Conservation (phyloP, 257 asterid species). For the Avicennia marina region DNA sequence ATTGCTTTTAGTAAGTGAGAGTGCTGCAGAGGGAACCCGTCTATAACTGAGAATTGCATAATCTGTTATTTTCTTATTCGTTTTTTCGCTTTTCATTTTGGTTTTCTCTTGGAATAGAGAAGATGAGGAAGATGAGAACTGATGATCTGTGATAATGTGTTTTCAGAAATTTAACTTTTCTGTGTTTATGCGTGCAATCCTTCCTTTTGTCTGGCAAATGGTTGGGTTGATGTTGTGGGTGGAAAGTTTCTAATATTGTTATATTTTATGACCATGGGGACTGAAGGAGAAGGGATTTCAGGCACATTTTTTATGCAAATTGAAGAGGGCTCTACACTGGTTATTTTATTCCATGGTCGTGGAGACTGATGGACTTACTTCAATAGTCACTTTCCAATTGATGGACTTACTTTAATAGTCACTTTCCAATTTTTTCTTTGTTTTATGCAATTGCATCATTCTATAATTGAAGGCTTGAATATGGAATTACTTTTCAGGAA, state of each 20-base stretch:
- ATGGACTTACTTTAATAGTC: conserved; percentile 11
- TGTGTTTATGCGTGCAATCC: neutral
- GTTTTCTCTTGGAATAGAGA: conserved; percentile 1
- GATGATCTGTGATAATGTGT: neutral
- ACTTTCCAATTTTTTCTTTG: neutral
- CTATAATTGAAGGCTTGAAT: neutral
- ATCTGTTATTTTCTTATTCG: too few relatives aligned
- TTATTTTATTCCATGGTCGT: neutral
- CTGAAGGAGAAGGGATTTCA: conserved; percentile 3
- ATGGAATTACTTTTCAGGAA: neutral
- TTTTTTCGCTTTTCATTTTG: neutral
- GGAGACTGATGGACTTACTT: conserved; percentile 10
- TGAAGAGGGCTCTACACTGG: neutral
- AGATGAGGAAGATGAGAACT: conserved; percentile 6
- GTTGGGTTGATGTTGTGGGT: too few relatives aligned
- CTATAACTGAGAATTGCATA: neutral
- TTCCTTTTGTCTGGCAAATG: conserved; percentile 3
- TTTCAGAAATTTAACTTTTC: neutral
- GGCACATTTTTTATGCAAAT: neutral
- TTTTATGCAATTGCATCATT: neutral
- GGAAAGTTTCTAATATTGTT: neutral
- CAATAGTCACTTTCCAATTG: neutral
- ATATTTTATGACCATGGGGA: conserved; percentile 7
- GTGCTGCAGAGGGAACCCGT: conserved; percentile 5
- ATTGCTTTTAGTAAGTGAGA: neutral